A percentile compares a stretch with the other conserved stretches of the same genome.
phyloP scores from a whole-genome alignment of 371 early-diverging fungal species.

The Rhizomucor miehei region DNA sequence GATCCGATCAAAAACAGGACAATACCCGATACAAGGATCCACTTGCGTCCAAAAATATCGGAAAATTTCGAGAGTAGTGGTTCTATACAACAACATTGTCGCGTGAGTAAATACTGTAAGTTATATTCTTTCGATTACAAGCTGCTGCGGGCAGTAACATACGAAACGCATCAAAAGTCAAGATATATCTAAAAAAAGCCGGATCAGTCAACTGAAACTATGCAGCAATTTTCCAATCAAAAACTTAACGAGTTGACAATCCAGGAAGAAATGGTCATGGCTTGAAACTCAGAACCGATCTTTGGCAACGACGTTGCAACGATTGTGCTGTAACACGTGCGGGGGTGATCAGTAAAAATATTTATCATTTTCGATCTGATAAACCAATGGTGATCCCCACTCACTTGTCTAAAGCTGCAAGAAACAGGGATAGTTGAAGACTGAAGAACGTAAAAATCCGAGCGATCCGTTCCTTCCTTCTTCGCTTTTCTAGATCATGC shows the following conservation, averaged over 20 bases:
- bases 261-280: constrained; percentile 61
- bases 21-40: constrained; percentile 53
- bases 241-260: constrained; percentile 48
- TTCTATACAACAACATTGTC: constrained; percentile 3
- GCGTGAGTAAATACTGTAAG: too few species aligned
- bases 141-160: too few species aligned
- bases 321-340: constrained; percentile 55
- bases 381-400: too few species aligned
- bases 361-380: too few species aligned
- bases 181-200: constrained; percentile 45
- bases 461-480: constrained; percentile 7
- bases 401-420: constrained; percentile 74
- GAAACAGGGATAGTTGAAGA: constrained; percentile 62
- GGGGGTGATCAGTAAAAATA: too few species aligned
- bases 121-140: too few species aligned
- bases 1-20: constrained; percentile 59
- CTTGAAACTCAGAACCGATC: constrained; percentile 72
- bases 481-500: constrained; percentile 1
- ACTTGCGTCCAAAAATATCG: constrained; percentile 73
- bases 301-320: constrained; percentile 71
- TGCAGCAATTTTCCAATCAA: neutral
- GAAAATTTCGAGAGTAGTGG: constrained; percentile 60
- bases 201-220: constrained; percentile 12
- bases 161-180: constrained; percentile 47
- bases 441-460: constrained; percentile 35